phyloP scores from a whole-genome alignment of 306 rosid species.

The Castanopsis chinensis region DNA sequence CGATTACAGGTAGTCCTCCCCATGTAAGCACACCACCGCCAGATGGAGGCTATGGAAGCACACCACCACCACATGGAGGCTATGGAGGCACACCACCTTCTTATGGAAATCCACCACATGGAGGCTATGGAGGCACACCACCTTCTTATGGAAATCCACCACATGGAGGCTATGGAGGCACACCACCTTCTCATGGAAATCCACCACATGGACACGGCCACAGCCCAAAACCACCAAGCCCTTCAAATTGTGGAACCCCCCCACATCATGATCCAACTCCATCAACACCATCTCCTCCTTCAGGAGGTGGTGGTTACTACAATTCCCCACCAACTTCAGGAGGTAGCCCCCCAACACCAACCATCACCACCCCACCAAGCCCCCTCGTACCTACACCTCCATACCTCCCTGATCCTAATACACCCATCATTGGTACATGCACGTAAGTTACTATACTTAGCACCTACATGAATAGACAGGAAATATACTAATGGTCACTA shows the following conservation, averaged over 20 bases:
- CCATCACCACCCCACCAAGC: conserved; percentile 41
- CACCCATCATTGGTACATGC: conserved; percentile 88
- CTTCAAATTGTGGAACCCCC: conserved; percentile 51
- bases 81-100: too few relatives aligned
- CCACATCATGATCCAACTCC: conserved; percentile 36
- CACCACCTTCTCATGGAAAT: conserved; percentile 14
- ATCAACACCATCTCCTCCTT: conserved; percentile 49
- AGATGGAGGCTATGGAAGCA: too few relatives aligned
- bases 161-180: too few relatives aligned
- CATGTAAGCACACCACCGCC: conserved; percentile 29
- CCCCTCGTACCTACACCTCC: conserved; percentile 65
- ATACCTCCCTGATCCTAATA: conserved; percentile 53
- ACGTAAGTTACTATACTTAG: conserved; percentile 44
- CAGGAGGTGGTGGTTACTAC: conserved; percentile 50
- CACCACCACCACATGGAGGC: not conserved
- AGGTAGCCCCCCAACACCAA: conserved; percentile 52
- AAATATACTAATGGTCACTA: too few relatives aligned
- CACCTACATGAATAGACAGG: not conserved
- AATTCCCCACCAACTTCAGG: conserved; percentile 43
- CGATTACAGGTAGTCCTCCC: conserved; percentile 42
- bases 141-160: too few relatives aligned
- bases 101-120: conserved; percentile 24
- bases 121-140: not conserved
- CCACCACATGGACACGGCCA: conserved; percentile 27
- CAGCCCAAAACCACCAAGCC: conserved; percentile 59